These are phyloP conservation scores for Fomes fomentarius DNA, from an alignment of 1,284 basidiomycete genomes.

Conservation along the genomic window DNA sequence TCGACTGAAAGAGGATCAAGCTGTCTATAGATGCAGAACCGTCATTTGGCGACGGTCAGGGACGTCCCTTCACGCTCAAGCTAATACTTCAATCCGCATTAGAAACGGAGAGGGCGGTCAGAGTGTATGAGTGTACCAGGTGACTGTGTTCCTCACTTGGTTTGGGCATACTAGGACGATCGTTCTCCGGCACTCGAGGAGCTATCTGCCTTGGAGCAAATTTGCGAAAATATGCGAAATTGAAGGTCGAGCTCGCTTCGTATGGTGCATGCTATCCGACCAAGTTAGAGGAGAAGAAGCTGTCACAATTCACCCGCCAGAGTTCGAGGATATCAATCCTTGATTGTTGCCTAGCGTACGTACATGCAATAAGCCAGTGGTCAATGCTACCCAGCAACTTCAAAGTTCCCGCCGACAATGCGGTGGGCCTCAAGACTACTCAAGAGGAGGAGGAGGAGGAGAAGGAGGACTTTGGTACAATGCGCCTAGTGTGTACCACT, in stretches of 20 bases:
- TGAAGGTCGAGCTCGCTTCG: slow-evolving; percentile 70
- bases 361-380: too few relatives aligned
- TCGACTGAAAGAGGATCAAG: neutral
- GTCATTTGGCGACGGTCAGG: slow-evolving; percentile 57
- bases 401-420: too few relatives aligned
- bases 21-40: slow-evolving; percentile 55
- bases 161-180: slow-evolving; percentile 49
- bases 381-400: too few relatives aligned
- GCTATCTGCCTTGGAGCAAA: slow-evolving; percentile 53
- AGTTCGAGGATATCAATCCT: slow-evolving; percentile 65
- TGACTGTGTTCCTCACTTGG: too few relatives aligned
- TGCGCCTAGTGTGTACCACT: too few relatives aligned
- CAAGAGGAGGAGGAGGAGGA: too few relatives aligned
- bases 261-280: slow-evolving; percentile 85
- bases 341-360: too few relatives aligned
- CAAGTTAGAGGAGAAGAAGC: slow-evolving; percentile 74
- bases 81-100: slow-evolving; percentile 38
- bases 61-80: slow-evolving; percentile 51
- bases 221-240: slow-evolving; percentile 55
- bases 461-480: too few relatives aligned
- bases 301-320: slow-evolving; percentile 68
- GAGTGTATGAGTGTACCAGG: slow-evolving; percentile 57
- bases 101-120: slow-evolving; percentile 58
- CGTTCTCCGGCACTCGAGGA: slow-evolving; percentile 53
- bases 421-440: too few relatives aligned